Percentiles rank a stretch among this genome's conserved stretches.
These are phyloP conservation scores for Aspergillus viridinutans DNA, from an alignment of 2,329 filamentous ascomycete species.

Conservation along the genomic window DNA sequence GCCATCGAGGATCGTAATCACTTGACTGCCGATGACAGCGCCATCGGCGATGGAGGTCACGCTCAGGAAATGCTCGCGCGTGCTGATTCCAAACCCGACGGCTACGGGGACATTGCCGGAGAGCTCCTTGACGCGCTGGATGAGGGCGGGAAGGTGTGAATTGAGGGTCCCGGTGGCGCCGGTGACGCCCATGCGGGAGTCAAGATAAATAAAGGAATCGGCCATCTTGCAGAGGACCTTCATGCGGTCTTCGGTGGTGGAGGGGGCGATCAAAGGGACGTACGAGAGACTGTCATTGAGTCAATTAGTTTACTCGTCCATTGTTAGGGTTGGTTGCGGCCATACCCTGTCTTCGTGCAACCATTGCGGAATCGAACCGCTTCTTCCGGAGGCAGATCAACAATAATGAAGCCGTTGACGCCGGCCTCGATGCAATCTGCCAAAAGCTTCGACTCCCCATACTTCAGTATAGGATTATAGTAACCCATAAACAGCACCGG, in stretches of 20 bases:
- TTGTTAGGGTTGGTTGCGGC: slow-evolving; percentile 17
- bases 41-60: slow-evolving; percentile 79
- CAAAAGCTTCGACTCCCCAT: slow-evolving; percentile 81
- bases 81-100: slow-evolving; percentile 92
- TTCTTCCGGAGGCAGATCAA: slow-evolving; percentile 93
- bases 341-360: slow-evolving; percentile 69
- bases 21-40: slow-evolving; percentile 90
- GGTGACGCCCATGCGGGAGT: slow-evolving; percentile 91
- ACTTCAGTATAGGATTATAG: slow-evolving; percentile 89
- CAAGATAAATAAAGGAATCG: slow-evolving; percentile 96
- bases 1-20: slow-evolving; percentile 71
- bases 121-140: slow-evolving; percentile 79
- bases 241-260: slow-evolving; percentile 85
- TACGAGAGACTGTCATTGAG: slow-evolving; percentile 67
- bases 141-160: slow-evolving; percentile 68
- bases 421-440: slow-evolving; percentile 75
- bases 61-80: slow-evolving; percentile 80
- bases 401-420: slow-evolving; percentile 94
- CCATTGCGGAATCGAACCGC: slow-evolving; percentile 84
- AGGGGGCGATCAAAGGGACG: slow-evolving; percentile 84
- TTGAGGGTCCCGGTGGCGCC: slow-evolving; percentile 80
- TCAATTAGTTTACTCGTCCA: background rate
- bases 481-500: slow-evolving; percentile 95
- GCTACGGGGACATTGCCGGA: slow-evolving; percentile 81
- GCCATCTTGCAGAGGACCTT: slow-evolving; percentile 87